Conservation (phyloP, 495 filamentous ascomycete species). For the Aspergillus panamensis region DNA sequence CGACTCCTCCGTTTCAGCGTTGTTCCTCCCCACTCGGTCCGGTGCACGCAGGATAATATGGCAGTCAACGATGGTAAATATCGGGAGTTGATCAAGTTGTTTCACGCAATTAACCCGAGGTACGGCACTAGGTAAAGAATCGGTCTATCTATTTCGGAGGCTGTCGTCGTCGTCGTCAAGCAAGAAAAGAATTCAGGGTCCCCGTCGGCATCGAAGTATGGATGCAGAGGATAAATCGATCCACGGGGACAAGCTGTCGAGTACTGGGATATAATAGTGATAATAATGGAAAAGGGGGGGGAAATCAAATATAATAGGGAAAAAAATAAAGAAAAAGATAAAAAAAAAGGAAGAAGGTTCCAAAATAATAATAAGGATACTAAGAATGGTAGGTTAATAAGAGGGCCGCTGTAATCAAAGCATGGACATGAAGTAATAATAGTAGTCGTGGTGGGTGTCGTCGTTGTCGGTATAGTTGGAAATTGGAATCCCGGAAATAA, state of each 20-base stretch:
- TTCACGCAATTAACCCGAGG: conserved; percentile 18
- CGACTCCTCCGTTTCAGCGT: conserved; percentile 19
- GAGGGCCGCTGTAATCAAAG: conserved; percentile 4
- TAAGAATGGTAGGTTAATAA: conserved; percentile 30
- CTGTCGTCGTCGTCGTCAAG: conserved; percentile 10
- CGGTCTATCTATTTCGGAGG: conserved; percentile 15
- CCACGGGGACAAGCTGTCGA: neutral
- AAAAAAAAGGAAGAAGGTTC: conserved; percentile 14
- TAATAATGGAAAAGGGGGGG: conserved; percentile 14
- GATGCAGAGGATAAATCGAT: neutral
- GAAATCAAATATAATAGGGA: neutral
- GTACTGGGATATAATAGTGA: conserved; percentile 11
- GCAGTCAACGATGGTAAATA: conserved; percentile 12
- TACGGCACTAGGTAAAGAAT: conserved; percentile 4
- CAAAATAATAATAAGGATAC: conserved; percentile 25
- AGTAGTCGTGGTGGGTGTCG: neutral
- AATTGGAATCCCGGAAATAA: neutral
- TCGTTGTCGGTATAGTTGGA: too few species aligned
- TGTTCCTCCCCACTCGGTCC: conserved; percentile 21
- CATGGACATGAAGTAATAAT: conserved; percentile 10
- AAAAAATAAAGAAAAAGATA: conserved; percentile 4
- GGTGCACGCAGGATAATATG: conserved; percentile 10
- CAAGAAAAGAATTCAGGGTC: conserved; percentile 1
- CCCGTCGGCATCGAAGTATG: neutral
- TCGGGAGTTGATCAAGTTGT: conserved; percentile 10